These are phyloP conservation scores for Graphilbum sp. DNA, from an alignment of 2,329 filamentous ascomycete genomes.

Conservation along the genomic window DNA sequence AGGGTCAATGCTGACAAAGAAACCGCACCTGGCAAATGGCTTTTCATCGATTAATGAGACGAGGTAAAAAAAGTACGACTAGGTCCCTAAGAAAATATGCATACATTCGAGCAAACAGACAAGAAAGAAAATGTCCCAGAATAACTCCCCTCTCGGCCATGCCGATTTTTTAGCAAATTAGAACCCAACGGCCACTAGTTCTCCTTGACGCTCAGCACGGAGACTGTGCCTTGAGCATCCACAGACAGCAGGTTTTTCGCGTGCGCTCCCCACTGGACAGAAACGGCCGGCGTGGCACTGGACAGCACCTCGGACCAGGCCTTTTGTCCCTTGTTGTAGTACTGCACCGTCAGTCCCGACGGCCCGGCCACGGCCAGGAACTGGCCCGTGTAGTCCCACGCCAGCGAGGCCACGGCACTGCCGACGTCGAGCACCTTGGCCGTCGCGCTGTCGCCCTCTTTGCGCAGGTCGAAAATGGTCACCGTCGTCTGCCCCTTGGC, in stretches of 20 bases:
- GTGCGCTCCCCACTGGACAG: slow-evolving; percentile 60
- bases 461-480: slow-evolving; percentile 83
- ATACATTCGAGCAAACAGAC: too few relatives aligned
- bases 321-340: slow-evolving; percentile 78
- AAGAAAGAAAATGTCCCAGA: too few relatives aligned
- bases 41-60: too few relatives aligned
- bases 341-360: slow-evolving; percentile 69
- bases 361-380: slow-evolving; percentile 72
- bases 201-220: slow-evolving; percentile 41
- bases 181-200: too few relatives aligned
- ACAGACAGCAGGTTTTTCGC: slow-evolving; percentile 62
- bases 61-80: too few relatives aligned
- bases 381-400: slow-evolving; percentile 92
- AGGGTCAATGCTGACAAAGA: too few relatives aligned
- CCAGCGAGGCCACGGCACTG: slow-evolving; percentile 59
- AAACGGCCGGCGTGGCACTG: slow-evolving; percentile 55
- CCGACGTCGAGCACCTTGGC: slow-evolving; percentile 80
- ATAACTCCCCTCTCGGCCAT: too few relatives aligned
- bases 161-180: too few relatives aligned
- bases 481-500: slow-evolving; percentile 63
- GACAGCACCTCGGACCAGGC: slow-evolving; percentile 75
- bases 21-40: too few relatives aligned
- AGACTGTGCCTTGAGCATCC: slow-evolving; percentile 59
- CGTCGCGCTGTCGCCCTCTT: slow-evolving; percentile 65
- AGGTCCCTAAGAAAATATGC: too few relatives aligned